These are phyloP conservation scores for Chalciporus sp. DNA, from an alignment of 1,284 basidiomycete genomes.

Conservation along the genomic window DNA sequence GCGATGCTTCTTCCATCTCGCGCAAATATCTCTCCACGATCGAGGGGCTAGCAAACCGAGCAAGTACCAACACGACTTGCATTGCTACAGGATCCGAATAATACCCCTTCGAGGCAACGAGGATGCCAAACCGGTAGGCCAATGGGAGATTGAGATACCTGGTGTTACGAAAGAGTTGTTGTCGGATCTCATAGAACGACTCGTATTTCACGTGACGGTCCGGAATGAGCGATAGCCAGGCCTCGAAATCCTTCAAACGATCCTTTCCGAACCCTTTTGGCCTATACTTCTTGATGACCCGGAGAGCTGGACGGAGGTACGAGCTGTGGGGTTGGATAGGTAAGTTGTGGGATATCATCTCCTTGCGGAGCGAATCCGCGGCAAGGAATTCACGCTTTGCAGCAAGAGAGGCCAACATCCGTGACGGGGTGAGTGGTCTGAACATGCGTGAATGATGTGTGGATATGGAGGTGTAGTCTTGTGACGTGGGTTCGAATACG, in stretches of 20 bases:
- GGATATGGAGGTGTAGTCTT: slow-evolving; percentile 26
- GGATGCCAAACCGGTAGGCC: slow-evolving; percentile 28
- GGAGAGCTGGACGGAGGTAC: slow-evolving; percentile 31
- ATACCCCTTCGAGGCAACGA: slow-evolving; percentile 33
- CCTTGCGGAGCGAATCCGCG: slow-evolving; percentile 31
- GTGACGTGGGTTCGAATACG: slow-evolving; percentile 30
- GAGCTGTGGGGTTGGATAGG: slow-evolving; percentile 24
- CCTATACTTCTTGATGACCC: slow-evolving; percentile 19
- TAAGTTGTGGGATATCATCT: slow-evolving; percentile 24
- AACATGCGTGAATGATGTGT: slow-evolving; percentile 6
- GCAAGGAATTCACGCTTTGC: slow-evolving; percentile 18
- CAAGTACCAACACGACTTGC: slow-evolving; percentile 27
- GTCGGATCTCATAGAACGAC: slow-evolving; percentile 27
- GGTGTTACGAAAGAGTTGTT: slow-evolving; percentile 26
- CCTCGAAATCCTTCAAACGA: slow-evolving; percentile 22
- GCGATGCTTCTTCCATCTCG: slow-evolving; percentile 18
- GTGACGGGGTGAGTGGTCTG: slow-evolving; percentile 28
- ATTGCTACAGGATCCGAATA: slow-evolving; percentile 8
- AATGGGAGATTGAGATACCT: slow-evolving; percentile 32
- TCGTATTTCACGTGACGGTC: slow-evolving; percentile 17
- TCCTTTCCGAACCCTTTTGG: slow-evolving; percentile 5
- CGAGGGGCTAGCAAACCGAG: slow-evolving; percentile 24
- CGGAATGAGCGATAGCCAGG: slow-evolving; percentile 32
- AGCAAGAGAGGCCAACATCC: slow-evolving; percentile 27
- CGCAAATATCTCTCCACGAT: slow-evolving; percentile 26